Conservation (phyloP, 257 asterid species). For the Verbascum thapsus region DNA sequence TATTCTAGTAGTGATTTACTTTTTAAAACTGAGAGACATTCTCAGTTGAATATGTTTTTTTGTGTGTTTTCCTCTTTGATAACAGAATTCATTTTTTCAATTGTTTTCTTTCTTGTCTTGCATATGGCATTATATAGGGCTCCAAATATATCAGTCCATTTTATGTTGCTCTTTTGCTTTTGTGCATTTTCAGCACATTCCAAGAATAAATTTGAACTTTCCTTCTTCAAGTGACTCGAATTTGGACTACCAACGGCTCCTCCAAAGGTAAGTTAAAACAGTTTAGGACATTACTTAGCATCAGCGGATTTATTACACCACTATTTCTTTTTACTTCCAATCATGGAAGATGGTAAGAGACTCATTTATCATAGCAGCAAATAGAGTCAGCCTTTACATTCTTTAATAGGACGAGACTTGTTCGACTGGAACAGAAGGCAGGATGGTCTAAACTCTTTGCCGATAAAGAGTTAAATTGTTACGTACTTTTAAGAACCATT, state of each 20-base stretch:
- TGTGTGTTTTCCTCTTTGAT: not conserved
- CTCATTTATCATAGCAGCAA: slow-evolving; percentile 8
- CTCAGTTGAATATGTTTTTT: not conserved
- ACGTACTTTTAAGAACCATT: not conserved
- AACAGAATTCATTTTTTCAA: not conserved
- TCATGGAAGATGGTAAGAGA: not conserved
- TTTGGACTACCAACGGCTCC: slow-evolving; percentile 65
- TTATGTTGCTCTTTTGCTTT: slow-evolving; percentile 2
- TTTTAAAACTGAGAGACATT: not conserved
- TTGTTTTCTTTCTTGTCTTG: not conserved
- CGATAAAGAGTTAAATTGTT: not conserved
- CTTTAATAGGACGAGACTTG: slow-evolving; percentile 15
- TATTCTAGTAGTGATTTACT: not conserved
- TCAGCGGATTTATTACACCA: slow-evolving; percentile 13
- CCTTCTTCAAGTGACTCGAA: slow-evolving; percentile 56
- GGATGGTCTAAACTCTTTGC: not conserved
- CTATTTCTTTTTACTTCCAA: slow-evolving; percentile 16
- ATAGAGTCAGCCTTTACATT: not conserved
- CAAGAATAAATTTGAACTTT: slow-evolving; percentile 53
- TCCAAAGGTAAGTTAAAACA: slow-evolving; percentile 46
- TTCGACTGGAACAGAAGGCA: not conserved
- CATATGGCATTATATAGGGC: slow-evolving; percentile 1
- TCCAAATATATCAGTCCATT: not conserved
- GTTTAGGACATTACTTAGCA: slow-evolving; percentile 5
- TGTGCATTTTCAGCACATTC: slow-evolving; percentile 52